Percentiles rank a stretch among this genome's conserved stretches.
Evolutionary conservation across 2,329 filamentous ascomycete species (phyloP).

Genomic region (Ophiosphaerella narmari): DNA sequence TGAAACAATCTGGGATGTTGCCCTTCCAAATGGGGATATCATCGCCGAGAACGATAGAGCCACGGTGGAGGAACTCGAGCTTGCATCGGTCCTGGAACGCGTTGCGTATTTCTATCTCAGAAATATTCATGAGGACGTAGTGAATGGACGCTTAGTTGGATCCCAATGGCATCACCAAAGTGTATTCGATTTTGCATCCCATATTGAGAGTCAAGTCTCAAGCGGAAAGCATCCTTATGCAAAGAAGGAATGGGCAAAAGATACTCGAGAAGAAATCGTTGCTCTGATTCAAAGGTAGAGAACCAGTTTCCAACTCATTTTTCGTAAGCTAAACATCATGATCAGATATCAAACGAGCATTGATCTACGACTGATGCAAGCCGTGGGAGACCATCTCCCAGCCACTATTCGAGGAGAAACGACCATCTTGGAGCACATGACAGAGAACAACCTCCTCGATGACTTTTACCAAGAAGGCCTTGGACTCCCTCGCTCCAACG

Average conservation of each 20-base stretch:
- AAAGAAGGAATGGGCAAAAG: background rate
- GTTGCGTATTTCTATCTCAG: background rate
- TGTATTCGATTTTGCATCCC: no score
- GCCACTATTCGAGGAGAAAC: background rate
- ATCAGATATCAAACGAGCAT: no score
- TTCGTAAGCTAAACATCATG: no score
- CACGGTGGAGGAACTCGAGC: background rate
- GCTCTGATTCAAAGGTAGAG: no score
- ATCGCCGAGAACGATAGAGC: background rate
- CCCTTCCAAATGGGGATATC: background rate
- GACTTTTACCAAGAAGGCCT: slow-evolving; percentile 2
- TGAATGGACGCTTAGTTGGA: background rate
- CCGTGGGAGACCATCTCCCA: background rate
- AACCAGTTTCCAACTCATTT: no score
- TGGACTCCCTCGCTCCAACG: background rate
- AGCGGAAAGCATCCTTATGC: no score
- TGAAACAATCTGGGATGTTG: background rate
- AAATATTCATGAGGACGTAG: background rate
- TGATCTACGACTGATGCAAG: background rate
- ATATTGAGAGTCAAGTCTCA: no score
- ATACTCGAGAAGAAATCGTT: background rate
- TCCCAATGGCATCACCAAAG: background rate
- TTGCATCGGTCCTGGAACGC: background rate
- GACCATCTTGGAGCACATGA: background rate
- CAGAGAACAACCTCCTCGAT: slow-evolving; percentile 3